phyloP scores from a whole-genome alignment of 495 filamentous ascomycete species.

The Paragyromitra xinjiangensis region DNA sequence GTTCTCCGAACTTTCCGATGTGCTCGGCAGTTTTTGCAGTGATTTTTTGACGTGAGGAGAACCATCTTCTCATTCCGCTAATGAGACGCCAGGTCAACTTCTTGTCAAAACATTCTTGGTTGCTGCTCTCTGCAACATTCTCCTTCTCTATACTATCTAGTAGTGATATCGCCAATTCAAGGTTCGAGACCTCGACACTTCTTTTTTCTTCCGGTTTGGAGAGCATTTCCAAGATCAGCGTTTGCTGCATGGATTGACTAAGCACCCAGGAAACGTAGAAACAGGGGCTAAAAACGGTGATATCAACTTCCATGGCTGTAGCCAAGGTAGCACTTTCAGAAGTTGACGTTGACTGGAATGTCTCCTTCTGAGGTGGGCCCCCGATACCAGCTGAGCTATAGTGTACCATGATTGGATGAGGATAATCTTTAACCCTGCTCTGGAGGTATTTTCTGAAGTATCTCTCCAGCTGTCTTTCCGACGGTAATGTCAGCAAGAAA shows the following conservation, averaged over 20 bases:
- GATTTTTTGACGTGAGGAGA: background rate
- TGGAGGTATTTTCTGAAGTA: conserved; percentile 66
- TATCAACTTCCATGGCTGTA: conserved; percentile 58
- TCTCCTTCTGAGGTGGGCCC: conserved; percentile 56
- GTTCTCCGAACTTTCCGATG: background rate
- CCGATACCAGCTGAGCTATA: conserved; percentile 65
- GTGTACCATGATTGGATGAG: conserved; percentile 60
- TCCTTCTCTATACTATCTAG: background rate
- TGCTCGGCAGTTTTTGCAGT: background rate
- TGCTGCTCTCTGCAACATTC: background rate
- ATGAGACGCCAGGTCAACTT: conserved; percentile 9
- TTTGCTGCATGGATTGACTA: conserved; percentile 61
- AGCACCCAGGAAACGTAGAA: conserved; percentile 69
- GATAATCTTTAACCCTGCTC: conserved; percentile 61
- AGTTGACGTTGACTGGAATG: conserved; percentile 56
- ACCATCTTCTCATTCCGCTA: conserved; percentile 1
- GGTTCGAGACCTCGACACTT: conserved; percentile 65
- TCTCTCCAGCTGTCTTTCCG: conserved; percentile 63
- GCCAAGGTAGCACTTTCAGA: conserved; percentile 25
- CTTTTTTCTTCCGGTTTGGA: conserved; percentile 63
- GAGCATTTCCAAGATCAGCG: conserved; percentile 63
- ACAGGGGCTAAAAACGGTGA: conserved; percentile 66
- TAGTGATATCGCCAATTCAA: conserved; percentile 58
- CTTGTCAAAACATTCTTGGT: background rate
- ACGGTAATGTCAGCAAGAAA: conserved; percentile 1